These are phyloP conservation scores for Saccharomyces mikatae DNA, from an alignment of 805 yeast species.

Conservation along the genomic window DNA sequence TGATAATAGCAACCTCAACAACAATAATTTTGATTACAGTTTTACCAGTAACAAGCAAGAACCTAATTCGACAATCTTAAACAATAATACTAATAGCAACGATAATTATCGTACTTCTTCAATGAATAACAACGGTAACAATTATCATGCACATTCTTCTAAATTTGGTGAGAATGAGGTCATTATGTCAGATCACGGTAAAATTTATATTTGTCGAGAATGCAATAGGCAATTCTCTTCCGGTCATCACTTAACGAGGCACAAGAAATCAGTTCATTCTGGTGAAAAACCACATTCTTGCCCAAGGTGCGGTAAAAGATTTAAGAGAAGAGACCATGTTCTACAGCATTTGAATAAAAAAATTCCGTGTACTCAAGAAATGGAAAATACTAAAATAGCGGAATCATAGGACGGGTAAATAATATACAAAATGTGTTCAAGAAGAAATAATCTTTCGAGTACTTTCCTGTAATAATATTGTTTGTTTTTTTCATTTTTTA, in stretches of 20 bases:
- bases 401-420: background rate
- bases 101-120: slow-evolving; percentile 5
- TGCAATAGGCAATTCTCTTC: slow-evolving; percentile 32
- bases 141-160: background rate
- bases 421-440: background rate
- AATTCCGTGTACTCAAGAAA: slow-evolving; percentile 26
- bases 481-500: background rate
- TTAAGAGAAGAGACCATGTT: slow-evolving; percentile 33
- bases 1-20: slow-evolving; percentile 1
- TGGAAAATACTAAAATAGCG: background rate
- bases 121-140: background rate
- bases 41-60: background rate
- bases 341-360: slow-evolving; percentile 32
- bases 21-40: slow-evolving; percentile 3
- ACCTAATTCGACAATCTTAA: background rate
- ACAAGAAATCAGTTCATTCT: slow-evolving; percentile 33
- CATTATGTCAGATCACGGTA: slow-evolving; percentile 29
- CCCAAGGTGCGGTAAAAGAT: slow-evolving; percentile 32
- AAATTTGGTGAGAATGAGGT: slow-evolving; percentile 19
- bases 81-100: background rate
- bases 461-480: background rate
- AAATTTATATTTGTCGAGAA: slow-evolving; percentile 30
- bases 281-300: slow-evolving; percentile 33
- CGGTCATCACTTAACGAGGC: slow-evolving; percentile 33
- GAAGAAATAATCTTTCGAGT: background rate